Conservation (phyloP, 2,329 filamentous ascomycete species). For the Elsinoe batatas region DNA sequence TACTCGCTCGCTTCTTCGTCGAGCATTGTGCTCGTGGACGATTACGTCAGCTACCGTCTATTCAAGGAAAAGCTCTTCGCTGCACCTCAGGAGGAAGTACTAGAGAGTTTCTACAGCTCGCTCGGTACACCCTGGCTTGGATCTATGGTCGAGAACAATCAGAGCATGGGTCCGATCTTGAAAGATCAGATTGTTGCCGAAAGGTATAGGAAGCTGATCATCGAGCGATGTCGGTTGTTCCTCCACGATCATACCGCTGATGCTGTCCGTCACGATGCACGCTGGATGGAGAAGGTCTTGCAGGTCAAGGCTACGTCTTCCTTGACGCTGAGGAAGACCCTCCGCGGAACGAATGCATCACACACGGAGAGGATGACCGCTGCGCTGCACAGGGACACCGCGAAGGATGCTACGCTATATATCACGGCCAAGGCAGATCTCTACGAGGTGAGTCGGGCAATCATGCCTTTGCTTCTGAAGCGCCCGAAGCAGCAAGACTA, state of each 20-base stretch:
- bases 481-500: conserved; percentile 82
- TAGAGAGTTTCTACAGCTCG: conserved; percentile 76
- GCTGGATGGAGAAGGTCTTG: conserved; percentile 84
- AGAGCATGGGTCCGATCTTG: conserved; percentile 57
- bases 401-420: conserved; percentile 57
- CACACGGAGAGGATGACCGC: conserved; percentile 68
- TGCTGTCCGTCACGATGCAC: conserved; percentile 72
- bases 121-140: conserved; percentile 72
- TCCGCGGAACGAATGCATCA: conserved; percentile 59
- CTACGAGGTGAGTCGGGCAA: conserved; percentile 82
- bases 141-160: conserved; percentile 65
- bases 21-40: conserved; percentile 71
- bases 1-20: conserved; percentile 66
- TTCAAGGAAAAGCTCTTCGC: conserved; percentile 80
- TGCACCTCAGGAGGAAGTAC: conserved; percentile 76
- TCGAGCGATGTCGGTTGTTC: conserved; percentile 84
- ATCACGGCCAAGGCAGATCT: conserved; percentile 69
- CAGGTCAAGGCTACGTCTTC: conserved; percentile 67
- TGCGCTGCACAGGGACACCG: conserved; percentile 49
- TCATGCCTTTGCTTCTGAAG: conserved; percentile 70
- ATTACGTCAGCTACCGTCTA: conserved; percentile 77
- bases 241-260: conserved; percentile 73
- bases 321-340: conserved; percentile 65
- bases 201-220: conserved; percentile 66
- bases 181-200: conserved; percentile 59